Evolutionary conservation across 73 alveolate genomes (phyloP), one percentile per base, ranked within the genome.

Genomic region (Paraurostyla sp.): DNA sequence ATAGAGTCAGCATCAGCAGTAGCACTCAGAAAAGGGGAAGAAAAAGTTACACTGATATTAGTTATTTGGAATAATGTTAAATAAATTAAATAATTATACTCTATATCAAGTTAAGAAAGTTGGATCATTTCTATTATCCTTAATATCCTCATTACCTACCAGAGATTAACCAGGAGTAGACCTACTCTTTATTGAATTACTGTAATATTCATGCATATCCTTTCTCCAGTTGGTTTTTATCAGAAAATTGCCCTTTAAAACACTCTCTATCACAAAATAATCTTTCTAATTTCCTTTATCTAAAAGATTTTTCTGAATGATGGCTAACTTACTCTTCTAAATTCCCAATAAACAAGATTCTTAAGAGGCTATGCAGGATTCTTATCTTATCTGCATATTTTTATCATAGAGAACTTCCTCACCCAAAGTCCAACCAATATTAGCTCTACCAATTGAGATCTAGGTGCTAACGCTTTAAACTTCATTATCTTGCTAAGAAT

Each of bases 381-480:
- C 89, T 30, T 78, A 40, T 33, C 89, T 36, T 35, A 78, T 78
- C 27, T 78, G 52, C 63, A 50, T 50, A 41, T 78, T 78, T 56
- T 33, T 48, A 52, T 78, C 89, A 32, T 43, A 78, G 49, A 78
- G 80, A 0, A 78, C 80, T 40, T 78, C 89, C 43, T 78, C 89
- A 16, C 89, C 89, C 54, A 78, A 76, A 27, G 80, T 78, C 89
- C 89, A 78, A 15, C 89, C 89, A 56, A 78, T 78, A 45, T 52
- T 50, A 36, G 80, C 80, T 41, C 40, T 43, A 49, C 87, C 87
- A 11, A 75, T 43, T 22, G 87, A 27, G n/a, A 78, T 9, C 63
- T 50, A 62, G 58, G 62, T 33, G 42, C 48, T 78, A 1, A 25
- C 78, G 23, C 52, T 52, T 27, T 32, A 29, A 9, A 3, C 62